Evolutionary conservation across 345 rosid species (phyloP), one percentile per base, ranked within the genome.

Genomic region (Bruguiera parviflora): DNA sequence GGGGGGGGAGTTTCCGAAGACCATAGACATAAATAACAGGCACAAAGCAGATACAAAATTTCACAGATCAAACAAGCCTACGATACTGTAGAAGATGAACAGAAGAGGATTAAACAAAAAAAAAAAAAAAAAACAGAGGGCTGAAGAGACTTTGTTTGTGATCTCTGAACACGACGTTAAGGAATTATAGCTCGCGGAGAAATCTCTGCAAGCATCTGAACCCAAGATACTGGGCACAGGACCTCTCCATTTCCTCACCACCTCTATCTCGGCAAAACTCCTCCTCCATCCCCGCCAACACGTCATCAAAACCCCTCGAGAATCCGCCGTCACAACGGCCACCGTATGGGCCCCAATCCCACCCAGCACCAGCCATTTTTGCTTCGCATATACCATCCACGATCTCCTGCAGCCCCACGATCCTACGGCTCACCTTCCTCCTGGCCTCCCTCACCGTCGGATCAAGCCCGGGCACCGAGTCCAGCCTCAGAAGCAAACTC

Each of bases 191-290:
- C 57, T 88, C 85, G 13, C 81, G 80, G 58, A 93, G 82, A 76
- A 91, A 93, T 73, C 96, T 83, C 82, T 89, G 91, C 66, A 93
- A 79, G 80, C 98, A 93, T 64, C 96, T 83, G 71, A 93, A 86
- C 13, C 98, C 98, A 76, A 93, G 78, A 73, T 89, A 81, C 69
- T 87, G 82, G 65, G 92, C 96, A 74, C 97, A 91, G 67, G 86
- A 93, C 61, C 77, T 85, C 77, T 89, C 92, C 98, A 90, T 74
- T 70, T 90, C 96, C 5, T 87, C 91, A 0, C 97, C 94, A 27
- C 97, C 98, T 64, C 73, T 88, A 76, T 90, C 93, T 61, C 77
- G 80, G 67, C 98, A 92, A 24, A 85, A 31, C 61, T 85, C 80
- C 69, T 80, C 86, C 80, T 88, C 92, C 88, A 81, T 67, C 69